Evolutionary conservation across 768 basidiomycete species (phyloP).

Genomic region (Baorangia bicolor): DNA sequence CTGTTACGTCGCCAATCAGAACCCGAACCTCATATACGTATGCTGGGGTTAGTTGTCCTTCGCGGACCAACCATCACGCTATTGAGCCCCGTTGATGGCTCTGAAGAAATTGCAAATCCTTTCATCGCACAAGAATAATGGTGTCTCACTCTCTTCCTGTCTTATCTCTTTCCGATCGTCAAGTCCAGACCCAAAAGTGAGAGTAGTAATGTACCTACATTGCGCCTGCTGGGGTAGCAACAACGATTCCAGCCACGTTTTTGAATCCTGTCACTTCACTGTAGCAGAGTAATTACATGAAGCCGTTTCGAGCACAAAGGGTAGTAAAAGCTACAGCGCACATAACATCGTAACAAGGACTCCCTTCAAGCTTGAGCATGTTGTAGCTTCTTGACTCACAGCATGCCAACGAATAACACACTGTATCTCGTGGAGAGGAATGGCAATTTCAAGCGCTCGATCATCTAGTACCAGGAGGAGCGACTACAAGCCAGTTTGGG

Average conservation of each 20-base stretch:
- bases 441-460: not conserved
- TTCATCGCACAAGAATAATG: constrained; percentile 68
- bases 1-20: constrained; percentile 38
- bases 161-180: not conserved
- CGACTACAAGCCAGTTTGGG: not conserved
- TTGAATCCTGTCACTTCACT: constrained; percentile 8
- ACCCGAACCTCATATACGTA: constrained; percentile 60
- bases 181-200: not conserved
- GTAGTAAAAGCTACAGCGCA: constrained; percentile 14
- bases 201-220: constrained; percentile 2
- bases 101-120: constrained; percentile 90
- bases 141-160: not conserved
- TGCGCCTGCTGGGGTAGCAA: not conserved
- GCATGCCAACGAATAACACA: not conserved
- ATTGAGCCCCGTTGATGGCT: constrained; percentile 92
- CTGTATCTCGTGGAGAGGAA: not conserved
- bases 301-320: constrained; percentile 11
- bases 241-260: not conserved
- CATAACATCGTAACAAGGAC: not conserved
- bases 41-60: constrained; percentile 84
- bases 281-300: constrained; percentile 21
- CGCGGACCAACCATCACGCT: constrained; percentile 94
- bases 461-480: not conserved
- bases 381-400: not conserved
- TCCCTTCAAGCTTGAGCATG: not conserved